Evolutionary conservation across 2,329 filamentous ascomycete species (phyloP), one percentile per base, ranked within the genome.

Genomic region (Herpotrichia juniperi): DNA sequence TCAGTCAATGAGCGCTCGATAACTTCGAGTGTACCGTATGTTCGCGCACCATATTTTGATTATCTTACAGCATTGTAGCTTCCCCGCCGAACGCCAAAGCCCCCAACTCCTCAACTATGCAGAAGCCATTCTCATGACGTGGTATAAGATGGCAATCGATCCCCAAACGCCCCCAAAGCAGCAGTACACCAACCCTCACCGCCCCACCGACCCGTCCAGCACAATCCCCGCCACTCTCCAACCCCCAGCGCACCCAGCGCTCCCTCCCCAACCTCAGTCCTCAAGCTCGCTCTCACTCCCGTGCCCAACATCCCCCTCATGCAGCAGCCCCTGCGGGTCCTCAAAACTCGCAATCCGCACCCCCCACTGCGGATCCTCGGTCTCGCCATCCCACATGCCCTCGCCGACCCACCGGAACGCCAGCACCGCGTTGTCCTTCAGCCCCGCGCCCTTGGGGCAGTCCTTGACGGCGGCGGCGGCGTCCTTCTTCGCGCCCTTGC

Each of bases 361-460:
- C 1, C 67, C 69, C 73, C 71, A 75, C 54, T 63, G 62, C 43
- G 61, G 47, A 9, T 17, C 53, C 14, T 51, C 50, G 32, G 10
- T 59, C 30, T 57, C 58, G 17, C 55, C 61, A 21, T 51, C 51
- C 17, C 42, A 26, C 31, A 35, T 49, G 10, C 64, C 67, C 31
- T 69, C 67, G 1, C 66, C 66, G 2, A 53, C 55, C 67, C 68
- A 76, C 37, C 67, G 48, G 56, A 75, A 76, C 14, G 73, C 73
- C 31, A 76, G 45, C 14, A 74, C 69, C 26, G 61, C 62, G 0
- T 65, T 62, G 37, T 76, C 72, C 40, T 57, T 71, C 53, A 76
- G 26, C 1, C 68, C 69, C 21, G 66, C 68, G 0, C 66, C 69
- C 53, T 74, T 76, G 1, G 70, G 63, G 60, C 68, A 74, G 11